These are phyloP conservation scores for Leishmania lainsoni DNA, from an alignment of 208 protist genomes.

Conservation along the genomic window DNA sequence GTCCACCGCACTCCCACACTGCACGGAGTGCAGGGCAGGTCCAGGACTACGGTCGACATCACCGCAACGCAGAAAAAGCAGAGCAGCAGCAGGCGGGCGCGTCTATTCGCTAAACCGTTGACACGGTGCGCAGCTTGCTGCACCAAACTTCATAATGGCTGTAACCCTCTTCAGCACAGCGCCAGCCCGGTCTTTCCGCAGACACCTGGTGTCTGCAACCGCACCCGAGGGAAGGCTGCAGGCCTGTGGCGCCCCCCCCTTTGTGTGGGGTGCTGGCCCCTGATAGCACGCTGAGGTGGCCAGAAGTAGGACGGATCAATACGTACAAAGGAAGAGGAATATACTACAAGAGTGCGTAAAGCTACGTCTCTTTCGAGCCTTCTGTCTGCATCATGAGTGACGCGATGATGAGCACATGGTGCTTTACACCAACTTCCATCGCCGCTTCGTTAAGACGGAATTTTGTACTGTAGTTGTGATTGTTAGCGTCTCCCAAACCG, in stretches of 20 bases:
- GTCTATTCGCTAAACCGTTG: background rate
- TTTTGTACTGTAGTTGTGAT: conserved; percentile 77
- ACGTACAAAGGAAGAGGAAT: background rate
- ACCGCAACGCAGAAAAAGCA: background rate
- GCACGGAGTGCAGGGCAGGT: background rate
- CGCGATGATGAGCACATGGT: conserved; percentile 65
- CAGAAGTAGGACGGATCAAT: background rate
- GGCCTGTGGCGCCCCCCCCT: background rate
- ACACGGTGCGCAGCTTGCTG: background rate
- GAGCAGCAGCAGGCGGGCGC: background rate
- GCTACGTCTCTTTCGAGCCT: conserved; percentile 22
- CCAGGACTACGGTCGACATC: background rate
- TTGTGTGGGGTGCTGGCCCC: no score
- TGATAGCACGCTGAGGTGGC: background rate
- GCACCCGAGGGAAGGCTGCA: background rate
- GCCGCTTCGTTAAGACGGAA: conserved; percentile 65
- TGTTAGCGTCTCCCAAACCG: conserved; percentile 34
- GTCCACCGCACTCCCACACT: no score
- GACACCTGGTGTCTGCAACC: background rate
- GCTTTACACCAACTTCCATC: conserved; percentile 73
- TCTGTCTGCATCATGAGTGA: conserved; percentile 58
- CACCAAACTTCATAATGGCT: background rate
- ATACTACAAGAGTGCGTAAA: background rate
- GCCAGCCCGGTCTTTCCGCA: background rate
- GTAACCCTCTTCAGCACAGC: background rate